Evolutionary conservation across 1,284 basidiomycete species (phyloP), one percentile per base, ranked within the genome.

Genomic region (Ceratobasidium sp.): DNA sequence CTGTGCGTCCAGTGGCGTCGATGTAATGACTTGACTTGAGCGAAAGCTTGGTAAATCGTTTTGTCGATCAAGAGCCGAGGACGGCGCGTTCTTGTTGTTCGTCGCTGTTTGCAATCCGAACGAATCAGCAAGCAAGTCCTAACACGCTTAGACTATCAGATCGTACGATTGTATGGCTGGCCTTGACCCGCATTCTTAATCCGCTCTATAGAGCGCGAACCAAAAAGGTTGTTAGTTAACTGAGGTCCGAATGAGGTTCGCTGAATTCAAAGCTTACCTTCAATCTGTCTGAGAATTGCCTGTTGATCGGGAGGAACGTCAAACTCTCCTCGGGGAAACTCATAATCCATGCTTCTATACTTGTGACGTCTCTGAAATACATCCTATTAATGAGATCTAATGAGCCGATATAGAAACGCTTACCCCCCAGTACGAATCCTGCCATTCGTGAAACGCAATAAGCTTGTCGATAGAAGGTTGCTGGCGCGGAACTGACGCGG

Each of bases 111-210:
- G 73, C n/a, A 65, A 75, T 75, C 51, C 35, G 13, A 54, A 37
- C 26, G 37, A 53, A 45, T 75, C 26, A 75, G 61, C 11, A 35
- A 47, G 2, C 51, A 45, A 74, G 58, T 73, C 51, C n/a, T 28
- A 11, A 37, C 37, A 65, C 31, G 35, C 61, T n/a, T n/a, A 17
- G 26, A 65, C 33, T 23, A 56, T 56, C 56, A 31, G 56, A 51
- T 3, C 35, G 23, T 75, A 75, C 73, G 73, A 65, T 75, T 47
- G 31, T 75, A 75, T 42, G 73, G 73, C 23, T 75, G 45, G 17
- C 47, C 56, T 23, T 31, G 45, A n/a, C 61, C 65, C 49, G 73
- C 73, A 28, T 23, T 28, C n/a, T 75, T 65, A 61, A 75, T 65
- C 11, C 47, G 73, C 37, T 65, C 73, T 75, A 15, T 42, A 42